Percentiles rank a stretch among this genome's conserved stretches.
Conservation (phyloP, 306 rosid species). For the Senna siamea region DNA sequence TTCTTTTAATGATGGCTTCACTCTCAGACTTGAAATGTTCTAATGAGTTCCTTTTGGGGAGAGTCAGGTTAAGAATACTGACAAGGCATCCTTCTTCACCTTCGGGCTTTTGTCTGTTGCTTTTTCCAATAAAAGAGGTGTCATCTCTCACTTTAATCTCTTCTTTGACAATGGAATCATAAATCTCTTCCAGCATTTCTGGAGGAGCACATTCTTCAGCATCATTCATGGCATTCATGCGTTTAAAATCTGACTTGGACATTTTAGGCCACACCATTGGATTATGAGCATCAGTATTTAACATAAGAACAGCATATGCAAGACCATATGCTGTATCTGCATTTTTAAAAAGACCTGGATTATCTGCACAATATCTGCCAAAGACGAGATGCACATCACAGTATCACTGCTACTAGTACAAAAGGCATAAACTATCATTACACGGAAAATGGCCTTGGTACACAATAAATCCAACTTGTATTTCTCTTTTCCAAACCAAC, state of each 20-base stretch:
- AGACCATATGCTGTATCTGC: constrained; percentile 97
- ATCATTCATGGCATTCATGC: constrained; percentile 83
- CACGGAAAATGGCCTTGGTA: constrained; percentile 25
- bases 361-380: constrained; percentile 94
- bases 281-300: constrained; percentile 95
- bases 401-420: constrained; percentile 40
- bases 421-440: constrained; percentile 33
- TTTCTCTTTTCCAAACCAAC: neutral
- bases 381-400: constrained; percentile 41
- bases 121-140: no score
- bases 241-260: constrained; percentile 91
- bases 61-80: constrained; percentile 89
- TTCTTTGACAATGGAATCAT: constrained; percentile 85
- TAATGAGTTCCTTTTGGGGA: constrained; percentile 70
- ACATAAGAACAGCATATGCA: constrained; percentile 93
- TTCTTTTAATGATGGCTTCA: constrained; percentile 85
- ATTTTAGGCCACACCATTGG: constrained; percentile 99
- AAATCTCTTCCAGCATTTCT: constrained; percentile 88
- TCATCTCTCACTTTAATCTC: constrained; percentile 92
- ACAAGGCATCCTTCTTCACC: constrained; percentile 94
- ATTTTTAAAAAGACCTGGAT: constrained; percentile 88
- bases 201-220: constrained; percentile 86
- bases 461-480: neutral
- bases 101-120: no score
- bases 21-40: constrained; percentile 79